Conservation (phyloP, 768 basidiomycete species). For the Tephrocybe rancida region DNA sequence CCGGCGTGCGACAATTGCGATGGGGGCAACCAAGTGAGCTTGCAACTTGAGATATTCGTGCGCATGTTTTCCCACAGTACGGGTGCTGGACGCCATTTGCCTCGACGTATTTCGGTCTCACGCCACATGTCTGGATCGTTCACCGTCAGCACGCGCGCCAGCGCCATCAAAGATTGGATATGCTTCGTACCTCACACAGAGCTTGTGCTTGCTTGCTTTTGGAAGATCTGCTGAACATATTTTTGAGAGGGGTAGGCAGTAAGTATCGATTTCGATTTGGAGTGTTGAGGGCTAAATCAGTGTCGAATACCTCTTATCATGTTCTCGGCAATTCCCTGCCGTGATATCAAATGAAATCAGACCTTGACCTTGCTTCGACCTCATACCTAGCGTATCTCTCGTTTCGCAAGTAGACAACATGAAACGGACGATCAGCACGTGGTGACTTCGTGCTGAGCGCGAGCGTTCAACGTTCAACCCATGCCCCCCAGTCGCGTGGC, state of each 20-base stretch:
- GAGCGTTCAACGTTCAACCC: too few species aligned
- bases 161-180: background rate
- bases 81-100: constrained; percentile 53
- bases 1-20: constrained; percentile 52
- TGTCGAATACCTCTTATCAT: background rate
- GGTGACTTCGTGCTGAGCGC: too few species aligned
- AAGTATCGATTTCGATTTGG: background rate
- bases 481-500: too few species aligned
- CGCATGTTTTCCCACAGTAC: constrained; percentile 65
- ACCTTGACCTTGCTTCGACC: too few species aligned
- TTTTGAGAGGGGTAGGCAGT: background rate
- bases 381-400: too few species aligned
- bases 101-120: constrained; percentile 65
- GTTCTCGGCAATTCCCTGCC: background rate
- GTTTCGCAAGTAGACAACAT: too few species aligned
- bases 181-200: constrained; percentile 14
- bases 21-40: constrained; percentile 46
- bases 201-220: background rate
- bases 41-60: constrained; percentile 44
- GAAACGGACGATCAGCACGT: too few species aligned
- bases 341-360: background rate
- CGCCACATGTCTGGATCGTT: constrained; percentile 51
- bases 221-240: background rate
- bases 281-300: background rate
- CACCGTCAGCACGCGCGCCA: constrained; percentile 6